Evolutionary conservation across 768 basidiomycete genomes (phyloP).

Genomic region (Chlorophyllum brunneum): DNA sequence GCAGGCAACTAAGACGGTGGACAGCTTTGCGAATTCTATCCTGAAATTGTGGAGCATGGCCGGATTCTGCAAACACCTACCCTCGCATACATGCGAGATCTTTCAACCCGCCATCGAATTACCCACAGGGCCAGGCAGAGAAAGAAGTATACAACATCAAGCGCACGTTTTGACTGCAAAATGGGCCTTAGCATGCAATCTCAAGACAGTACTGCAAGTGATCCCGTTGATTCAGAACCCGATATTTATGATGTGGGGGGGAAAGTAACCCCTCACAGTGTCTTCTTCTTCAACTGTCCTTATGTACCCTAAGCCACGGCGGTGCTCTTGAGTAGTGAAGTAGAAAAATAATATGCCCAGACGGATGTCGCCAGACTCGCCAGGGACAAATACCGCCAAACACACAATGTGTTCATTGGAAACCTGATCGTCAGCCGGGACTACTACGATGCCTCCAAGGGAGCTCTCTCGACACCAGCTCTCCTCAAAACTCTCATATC

Average conservation of each 20-base stretch:
- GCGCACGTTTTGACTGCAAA: too few species aligned
- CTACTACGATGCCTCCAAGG: slow-evolving; percentile 41
- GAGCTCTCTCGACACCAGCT: slow-evolving; percentile 72
- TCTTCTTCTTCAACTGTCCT: too few species aligned
- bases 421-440: not conserved
- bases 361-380: too few species aligned
- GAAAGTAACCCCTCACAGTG: too few species aligned
- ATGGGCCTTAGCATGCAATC: too few species aligned
- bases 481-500: slow-evolving; percentile 67
- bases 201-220: too few species aligned
- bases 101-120: not conserved
- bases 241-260: too few species aligned
- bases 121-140: not conserved
- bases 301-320: too few species aligned
- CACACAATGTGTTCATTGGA: not conserved
- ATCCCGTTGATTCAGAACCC: too few species aligned
- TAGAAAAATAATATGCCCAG: too few species aligned
- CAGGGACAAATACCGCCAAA: not conserved
- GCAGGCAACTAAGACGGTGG: not conserved
- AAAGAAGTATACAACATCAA: too few species aligned
- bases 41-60: not conserved
- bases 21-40: not conserved
- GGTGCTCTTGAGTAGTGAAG: too few species aligned
- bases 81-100: not conserved
- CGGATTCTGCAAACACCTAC: not conserved